phyloP scores from a whole-genome alignment of 2,329 filamentous ascomycete species.

The Epichloe bromicola region DNA sequence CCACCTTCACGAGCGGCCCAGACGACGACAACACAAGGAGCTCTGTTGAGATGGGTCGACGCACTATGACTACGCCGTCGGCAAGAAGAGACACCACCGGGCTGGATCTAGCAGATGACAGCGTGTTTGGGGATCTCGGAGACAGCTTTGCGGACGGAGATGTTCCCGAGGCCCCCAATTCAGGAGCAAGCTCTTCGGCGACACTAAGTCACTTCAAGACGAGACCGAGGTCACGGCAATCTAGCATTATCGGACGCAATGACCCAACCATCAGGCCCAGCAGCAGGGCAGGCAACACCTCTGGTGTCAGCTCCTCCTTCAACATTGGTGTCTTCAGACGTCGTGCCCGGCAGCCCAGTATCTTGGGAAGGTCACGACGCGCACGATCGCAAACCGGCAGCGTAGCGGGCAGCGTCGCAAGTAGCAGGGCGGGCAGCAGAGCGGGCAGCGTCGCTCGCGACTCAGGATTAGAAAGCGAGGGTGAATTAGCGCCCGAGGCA shows the following conservation, averaged over 20 bases:
- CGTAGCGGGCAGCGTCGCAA: slow-evolving; percentile 1
- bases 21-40: slow-evolving; percentile 18
- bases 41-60: slow-evolving; percentile 26
- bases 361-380: slow-evolving; percentile 40
- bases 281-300: slow-evolving; percentile 35
- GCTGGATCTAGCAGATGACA: slow-evolving; percentile 33
- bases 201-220: slow-evolving; percentile 32
- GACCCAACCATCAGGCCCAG: slow-evolving; percentile 40
- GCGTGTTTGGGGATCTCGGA: slow-evolving; percentile 33
- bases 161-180: slow-evolving; percentile 20
- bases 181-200: slow-evolving; percentile 32
- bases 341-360: slow-evolving; percentile 47
- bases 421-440: slow-evolving; percentile 8
- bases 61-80: slow-evolving; percentile 20
- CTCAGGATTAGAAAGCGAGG: slow-evolving; percentile 28
- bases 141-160: slow-evolving; percentile 29
- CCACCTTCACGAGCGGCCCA: slow-evolving; percentile 15
- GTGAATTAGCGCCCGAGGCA: slow-evolving; percentile 46
- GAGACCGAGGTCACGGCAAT: slow-evolving; percentile 29
- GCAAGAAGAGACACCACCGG: slow-evolving; percentile 31
- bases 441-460: slow-evolving; percentile 17
- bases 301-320: slow-evolving; percentile 35
- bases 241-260: slow-evolving; percentile 37
- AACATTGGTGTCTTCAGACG: slow-evolving; percentile 46
- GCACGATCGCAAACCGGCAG: slow-evolving; percentile 19